Base-by-base conservation (phyloP, 2,329 filamentous ascomycete species). In the Xylariales sp. region DNA sequence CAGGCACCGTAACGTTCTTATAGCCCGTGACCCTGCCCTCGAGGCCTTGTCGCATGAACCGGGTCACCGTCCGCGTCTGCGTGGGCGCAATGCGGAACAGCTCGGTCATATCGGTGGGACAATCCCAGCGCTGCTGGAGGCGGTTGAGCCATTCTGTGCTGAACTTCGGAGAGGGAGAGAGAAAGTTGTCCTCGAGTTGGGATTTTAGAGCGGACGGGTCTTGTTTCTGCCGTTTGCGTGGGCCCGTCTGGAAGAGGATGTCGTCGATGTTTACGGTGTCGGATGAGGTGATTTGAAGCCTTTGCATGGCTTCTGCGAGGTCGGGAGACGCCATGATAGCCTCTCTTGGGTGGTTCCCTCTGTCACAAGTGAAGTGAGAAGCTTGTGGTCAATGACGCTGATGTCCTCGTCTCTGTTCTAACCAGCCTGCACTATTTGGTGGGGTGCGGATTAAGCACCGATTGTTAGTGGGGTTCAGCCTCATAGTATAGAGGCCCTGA, bases 1-100 rank as follows among this genome's bases (percentile, higher is more conserved):
- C 88, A 4, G 91, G 88, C 7, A 97, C 82, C 1, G 93, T 96
- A 38, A 97, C 87, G 61, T 96, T 93, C 58, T 84, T 86, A 64
- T 98, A 97, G 38, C 90, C 90, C 7, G 88, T 95, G 18, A 98
- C 91, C 39, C 85, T 79, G 16, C 93, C 93, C 64, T 97, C 89
- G 11, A 97, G 74, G 5, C 93, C 93, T 64, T 95, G 88, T 42
- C 93, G 78, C 32, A 82, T 85, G 62, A 98, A 98, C 21, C 93
- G 82, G 20, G 88, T 95, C 51, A 96, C 84, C n/a, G 90, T 97
- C 44, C 93, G 81, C 12, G 89, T 91, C 65, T 97, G 93, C 0
- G 91, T 94, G 3, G 89, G 87, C 2, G 89, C 88, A 41, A 97
- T 76, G 48, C 84, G 80, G 64, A 95, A 95, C 14, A 97, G 76